A percentile compares a stretch with the other conserved stretches of the same genome.
Evolutionary conservation across 2,329 filamentous ascomycete genomes (phyloP).

Genomic region (Beauveria brongniartii): DNA sequence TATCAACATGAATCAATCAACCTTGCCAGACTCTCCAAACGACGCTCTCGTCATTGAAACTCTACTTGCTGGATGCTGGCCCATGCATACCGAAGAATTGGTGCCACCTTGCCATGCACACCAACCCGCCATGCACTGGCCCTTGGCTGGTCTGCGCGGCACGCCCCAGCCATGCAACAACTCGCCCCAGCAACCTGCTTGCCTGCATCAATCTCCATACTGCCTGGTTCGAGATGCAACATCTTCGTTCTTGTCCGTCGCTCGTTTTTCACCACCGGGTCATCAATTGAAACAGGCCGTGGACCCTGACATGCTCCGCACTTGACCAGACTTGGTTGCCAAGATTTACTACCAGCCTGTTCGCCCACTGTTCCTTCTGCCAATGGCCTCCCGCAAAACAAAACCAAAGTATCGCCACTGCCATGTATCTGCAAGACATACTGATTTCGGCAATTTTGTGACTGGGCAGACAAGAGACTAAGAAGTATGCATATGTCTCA

Average conservation of each 20-base stretch:
- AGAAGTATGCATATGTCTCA: background rate
- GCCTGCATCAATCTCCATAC: background rate
- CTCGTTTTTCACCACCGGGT: background rate
- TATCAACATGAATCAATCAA: background rate
- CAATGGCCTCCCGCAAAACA: background rate
- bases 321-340: background rate
- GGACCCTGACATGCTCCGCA: background rate
- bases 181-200: background rate
- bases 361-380: background rate
- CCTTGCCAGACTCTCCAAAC: background rate
- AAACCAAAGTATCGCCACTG: background rate
- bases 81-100: too few relatives aligned
- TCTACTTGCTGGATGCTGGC: too few relatives aligned
- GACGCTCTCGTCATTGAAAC: background rate
- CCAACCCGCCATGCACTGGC: background rate
- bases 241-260: background rate
- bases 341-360: background rate
- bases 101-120: background rate
- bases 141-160: background rate
- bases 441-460: background rate
- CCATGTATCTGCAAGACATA: background rate
- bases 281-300: background rate
- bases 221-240: background rate
- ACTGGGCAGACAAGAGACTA: background rate
- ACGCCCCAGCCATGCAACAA: background rate